Conservation (phyloP, 768 basidiomycete genomes). For the Holtermanniella nyarrowii region DNA sequence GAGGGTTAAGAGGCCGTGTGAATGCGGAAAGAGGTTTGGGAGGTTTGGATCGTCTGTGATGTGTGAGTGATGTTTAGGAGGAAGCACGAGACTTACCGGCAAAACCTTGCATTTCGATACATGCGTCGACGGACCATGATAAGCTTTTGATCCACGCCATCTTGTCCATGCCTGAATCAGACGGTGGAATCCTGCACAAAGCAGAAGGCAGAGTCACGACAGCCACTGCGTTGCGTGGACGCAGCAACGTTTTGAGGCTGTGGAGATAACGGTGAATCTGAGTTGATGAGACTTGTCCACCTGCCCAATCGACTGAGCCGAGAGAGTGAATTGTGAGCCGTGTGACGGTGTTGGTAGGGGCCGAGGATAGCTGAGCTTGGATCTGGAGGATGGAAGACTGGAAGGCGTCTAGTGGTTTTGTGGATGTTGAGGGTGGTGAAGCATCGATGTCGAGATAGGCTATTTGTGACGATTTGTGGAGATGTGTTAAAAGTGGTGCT, state of each 20-base stretch:
- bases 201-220: slow-evolving; percentile 59
- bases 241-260: slow-evolving; percentile 49
- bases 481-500: not conserved
- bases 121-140: slow-evolving; percentile 67
- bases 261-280: slow-evolving; percentile 60
- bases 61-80: not conserved
- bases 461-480: not conserved
- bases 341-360: slow-evolving; percentile 13
- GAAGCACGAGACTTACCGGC: slow-evolving; percentile 50
- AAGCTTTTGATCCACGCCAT: slow-evolving; percentile 67
- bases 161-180: slow-evolving; percentile 12
- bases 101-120: slow-evolving; percentile 65
- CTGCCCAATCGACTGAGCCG: slow-evolving; percentile 37
- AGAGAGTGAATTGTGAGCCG: slow-evolving; percentile 39
- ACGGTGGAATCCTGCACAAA: slow-evolving; percentile 42
- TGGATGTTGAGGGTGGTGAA: not conserved
- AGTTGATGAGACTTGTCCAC: slow-evolving; percentile 17
- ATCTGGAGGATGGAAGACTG: not conserved
- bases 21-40: slow-evolving; percentile 60
- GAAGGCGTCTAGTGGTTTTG: not conserved
- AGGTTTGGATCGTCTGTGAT: slow-evolving; percentile 65
- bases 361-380: not conserved
- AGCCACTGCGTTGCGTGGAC: slow-evolving; percentile 48
- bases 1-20: slow-evolving; percentile 75
- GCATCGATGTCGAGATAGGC: not conserved